A percentile compares a stretch with the other conserved stretches of the same genome.
Conservation (phyloP, 2,329 filamentous ascomycete genomes). For the Torrubiellomyces zombiae region DNA sequence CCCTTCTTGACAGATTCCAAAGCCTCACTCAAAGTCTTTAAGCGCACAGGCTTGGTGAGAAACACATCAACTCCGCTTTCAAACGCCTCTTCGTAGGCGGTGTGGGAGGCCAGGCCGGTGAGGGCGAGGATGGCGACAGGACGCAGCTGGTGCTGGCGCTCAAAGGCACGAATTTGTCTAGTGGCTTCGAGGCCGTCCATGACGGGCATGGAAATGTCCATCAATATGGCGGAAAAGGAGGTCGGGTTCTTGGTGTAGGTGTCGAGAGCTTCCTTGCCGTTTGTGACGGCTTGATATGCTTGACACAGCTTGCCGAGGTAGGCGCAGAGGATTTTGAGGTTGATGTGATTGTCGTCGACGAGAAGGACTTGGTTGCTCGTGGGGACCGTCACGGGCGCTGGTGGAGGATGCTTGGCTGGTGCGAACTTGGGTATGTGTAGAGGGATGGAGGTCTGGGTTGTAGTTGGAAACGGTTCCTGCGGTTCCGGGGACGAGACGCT, state of each 20-base stretch:
- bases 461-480: too few relatives aligned
- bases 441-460: too few relatives aligned
- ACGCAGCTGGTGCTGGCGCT: conserved; percentile 22
- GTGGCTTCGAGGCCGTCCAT: conserved; percentile 32
- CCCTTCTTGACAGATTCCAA: too few relatives aligned
- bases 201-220: conserved; percentile 37
- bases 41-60: conserved; percentile 31
- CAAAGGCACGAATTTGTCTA: conserved; percentile 28
- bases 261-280: conserved; percentile 13
- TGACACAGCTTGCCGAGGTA: conserved; percentile 12
- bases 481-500: too few relatives aligned
- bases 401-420: too few relatives aligned
- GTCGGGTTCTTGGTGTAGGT: conserved; percentile 6
- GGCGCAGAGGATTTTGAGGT: conserved; percentile 12
- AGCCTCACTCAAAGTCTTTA: conserved; percentile 16
- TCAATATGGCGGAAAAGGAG: conserved; percentile 12
- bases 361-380: conserved; percentile 6
- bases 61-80: conserved; percentile 33
- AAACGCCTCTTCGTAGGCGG: conserved; percentile 31
- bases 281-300: conserved; percentile 7
- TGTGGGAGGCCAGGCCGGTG: conserved; percentile 29
- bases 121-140: conserved; percentile 31
- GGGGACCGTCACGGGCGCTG: background rate
- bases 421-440: too few relatives aligned
- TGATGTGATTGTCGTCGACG: conserved; percentile 21